phyloP scores from a whole-genome alignment of 805 yeast genomes.

The Yarrowia divulgata region DNA sequence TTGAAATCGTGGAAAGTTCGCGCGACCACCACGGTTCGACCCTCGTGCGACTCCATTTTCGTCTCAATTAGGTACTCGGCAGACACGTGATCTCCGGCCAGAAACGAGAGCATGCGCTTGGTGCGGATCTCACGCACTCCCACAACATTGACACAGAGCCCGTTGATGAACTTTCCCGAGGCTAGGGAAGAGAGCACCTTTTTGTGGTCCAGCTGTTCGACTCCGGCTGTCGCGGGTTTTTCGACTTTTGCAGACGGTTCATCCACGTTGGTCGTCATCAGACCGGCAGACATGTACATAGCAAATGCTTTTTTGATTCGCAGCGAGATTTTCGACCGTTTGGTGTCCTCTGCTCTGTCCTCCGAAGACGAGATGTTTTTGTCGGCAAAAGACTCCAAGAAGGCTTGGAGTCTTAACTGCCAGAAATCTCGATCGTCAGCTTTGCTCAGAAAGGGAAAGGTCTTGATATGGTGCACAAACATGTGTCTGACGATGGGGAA shows the following conservation, averaged over 20 bases:
- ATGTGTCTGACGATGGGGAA: constrained; percentile 77
- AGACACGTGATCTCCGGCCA: constrained; percentile 44
- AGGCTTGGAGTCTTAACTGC: constrained; percentile 79
- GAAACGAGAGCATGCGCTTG: constrained; percentile 47
- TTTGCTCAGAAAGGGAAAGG: constrained; percentile 75
- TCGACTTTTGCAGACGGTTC: constrained; percentile 47
- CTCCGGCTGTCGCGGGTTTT: constrained; percentile 44
- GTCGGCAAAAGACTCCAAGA: constrained; percentile 77
- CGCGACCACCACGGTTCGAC: constrained; percentile 57
- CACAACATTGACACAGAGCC: constrained; percentile 68
- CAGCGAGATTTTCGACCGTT: constrained; percentile 66
- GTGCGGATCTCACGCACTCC: constrained; percentile 60
- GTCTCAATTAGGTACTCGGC: constrained; percentile 49
- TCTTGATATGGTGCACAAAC: constrained; percentile 65
- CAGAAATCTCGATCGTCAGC: constrained; percentile 70
- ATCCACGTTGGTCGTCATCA: constrained; percentile 59
- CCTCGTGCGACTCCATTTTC: constrained; percentile 46
- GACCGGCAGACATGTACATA: constrained; percentile 74
- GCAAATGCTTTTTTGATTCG: constrained; percentile 67
- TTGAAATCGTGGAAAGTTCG: constrained; percentile 75
- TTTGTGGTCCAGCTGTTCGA: constrained; percentile 42
- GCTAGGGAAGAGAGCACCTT: constrained; percentile 43
- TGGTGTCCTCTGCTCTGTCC: constrained; percentile 78
- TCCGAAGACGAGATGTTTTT: constrained; percentile 74
- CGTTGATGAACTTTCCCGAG: constrained; percentile 56